A percentile compares a stretch with the other conserved stretches of the same genome.
phyloP scores from a whole-genome alignment of 345 rosid genomes.

The Xanthoceras sorbifolium region DNA sequence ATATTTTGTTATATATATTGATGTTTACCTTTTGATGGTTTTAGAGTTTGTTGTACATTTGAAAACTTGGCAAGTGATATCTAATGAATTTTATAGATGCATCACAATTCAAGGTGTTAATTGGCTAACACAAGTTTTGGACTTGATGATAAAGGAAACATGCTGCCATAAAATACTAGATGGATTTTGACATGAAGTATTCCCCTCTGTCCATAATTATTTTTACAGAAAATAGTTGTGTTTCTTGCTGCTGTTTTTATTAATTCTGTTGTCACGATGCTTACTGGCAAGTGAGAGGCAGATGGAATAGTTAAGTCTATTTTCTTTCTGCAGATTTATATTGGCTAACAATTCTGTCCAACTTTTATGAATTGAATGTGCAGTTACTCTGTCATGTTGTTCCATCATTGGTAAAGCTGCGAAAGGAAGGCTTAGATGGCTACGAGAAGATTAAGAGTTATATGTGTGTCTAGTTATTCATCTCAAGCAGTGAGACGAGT shows the following conservation, averaged over 20 bases:
- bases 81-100: neutral
- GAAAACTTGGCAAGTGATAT: conserved; percentile 3
- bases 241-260: conserved; percentile 4
- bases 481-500: conserved; percentile 71
- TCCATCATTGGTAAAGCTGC: conserved; percentile 89
- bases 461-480: conserved; percentile 86
- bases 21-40: neutral
- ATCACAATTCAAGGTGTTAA: neutral
- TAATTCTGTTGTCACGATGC: neutral
- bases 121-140: conserved; percentile 4
- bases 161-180: neutral
- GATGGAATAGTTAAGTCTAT: neutral
- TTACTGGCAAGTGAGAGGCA: neutral
- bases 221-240: too few relatives aligned
- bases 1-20: neutral
- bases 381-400: conserved; percentile 89
- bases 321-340: neutral
- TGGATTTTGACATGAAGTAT: neutral
- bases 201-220: neutral
- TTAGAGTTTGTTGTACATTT: neutral
- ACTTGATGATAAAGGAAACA: neutral
- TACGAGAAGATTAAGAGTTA: conserved; percentile 97
- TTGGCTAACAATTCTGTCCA: conserved; percentile 2
- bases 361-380: conserved; percentile 19
- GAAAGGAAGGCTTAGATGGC: conserved; percentile 98